Percentiles rank a stretch among this genome's conserved stretches.
Evolutionary conservation across 495 filamentous ascomycete genomes (phyloP).

Genomic region (Symbiotaphrina buchneri): DNA sequence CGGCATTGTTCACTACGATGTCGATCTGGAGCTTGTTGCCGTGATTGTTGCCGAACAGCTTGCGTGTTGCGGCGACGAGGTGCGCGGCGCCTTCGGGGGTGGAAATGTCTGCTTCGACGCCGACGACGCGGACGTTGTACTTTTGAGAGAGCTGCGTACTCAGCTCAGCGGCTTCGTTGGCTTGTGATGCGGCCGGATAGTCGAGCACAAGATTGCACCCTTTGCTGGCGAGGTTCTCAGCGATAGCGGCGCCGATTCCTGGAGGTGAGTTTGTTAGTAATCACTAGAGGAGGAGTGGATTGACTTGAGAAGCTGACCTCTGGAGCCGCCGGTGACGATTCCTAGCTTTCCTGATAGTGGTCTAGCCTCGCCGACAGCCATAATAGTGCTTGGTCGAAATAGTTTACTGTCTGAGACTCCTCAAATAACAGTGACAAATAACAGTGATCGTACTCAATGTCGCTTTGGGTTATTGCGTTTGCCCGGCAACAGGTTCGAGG

Average conservation of each 20-base stretch:
- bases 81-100: slow-evolving; percentile 20
- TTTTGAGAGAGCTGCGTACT: neutral
- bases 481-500: too few species aligned
- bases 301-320: slow-evolving; percentile 20
- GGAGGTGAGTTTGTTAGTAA: neutral
- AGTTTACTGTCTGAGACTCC: too few species aligned
- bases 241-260: slow-evolving; percentile 7
- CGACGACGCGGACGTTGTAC: slow-evolving; percentile 11
- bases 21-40: slow-evolving; percentile 45
- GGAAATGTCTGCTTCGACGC: slow-evolving; percentile 34
- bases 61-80: slow-evolving; percentile 20
- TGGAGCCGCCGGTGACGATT: slow-evolving; percentile 56
- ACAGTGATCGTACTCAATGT: too few species aligned
- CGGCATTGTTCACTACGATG: slow-evolving; percentile 81
- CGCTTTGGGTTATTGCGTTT: too few species aligned
- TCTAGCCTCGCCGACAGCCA: slow-evolving; percentile 1
- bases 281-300: neutral
- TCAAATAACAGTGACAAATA: too few species aligned
- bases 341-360: slow-evolving; percentile 44
- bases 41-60: slow-evolving; percentile 25
- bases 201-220: slow-evolving; percentile 46
- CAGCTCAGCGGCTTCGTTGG: slow-evolving; percentile 14
- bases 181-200: slow-evolving; percentile 40
- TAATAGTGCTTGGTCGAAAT: too few species aligned
- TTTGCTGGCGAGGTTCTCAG: slow-evolving; percentile 34